phyloP scores from a whole-genome alignment of 106 monocot genomes.

The Dendrobium chrysotoxum region DNA sequence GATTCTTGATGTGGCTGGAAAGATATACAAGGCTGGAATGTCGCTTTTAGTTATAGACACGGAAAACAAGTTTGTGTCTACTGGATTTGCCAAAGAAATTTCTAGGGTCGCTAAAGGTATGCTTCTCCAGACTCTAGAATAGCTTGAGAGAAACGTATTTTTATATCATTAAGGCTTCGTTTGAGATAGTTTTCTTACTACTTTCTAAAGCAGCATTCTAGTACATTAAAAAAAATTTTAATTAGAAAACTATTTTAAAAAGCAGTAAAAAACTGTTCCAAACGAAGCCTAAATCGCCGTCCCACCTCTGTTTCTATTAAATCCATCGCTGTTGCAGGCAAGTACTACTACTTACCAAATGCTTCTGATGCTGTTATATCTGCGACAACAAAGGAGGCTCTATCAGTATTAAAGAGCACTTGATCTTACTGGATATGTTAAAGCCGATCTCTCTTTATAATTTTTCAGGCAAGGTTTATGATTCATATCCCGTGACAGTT shows the following conservation, averaged over 20 bases:
- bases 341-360: slow-evolving; percentile 99
- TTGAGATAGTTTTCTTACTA: no score
- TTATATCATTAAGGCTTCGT: no score
- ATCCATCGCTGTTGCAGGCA: slow-evolving; percentile 39
- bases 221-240: no score
- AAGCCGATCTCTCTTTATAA: background rate
- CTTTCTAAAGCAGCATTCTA: no score
- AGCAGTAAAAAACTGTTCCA: no score
- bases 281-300: background rate
- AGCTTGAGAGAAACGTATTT: background rate
- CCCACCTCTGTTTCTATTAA: background rate
- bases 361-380: slow-evolving; percentile 99
- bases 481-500: background rate
- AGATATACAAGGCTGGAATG: slow-evolving; percentile 96
- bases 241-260: no score
- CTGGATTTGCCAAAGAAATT: slow-evolving; percentile 98
- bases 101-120: slow-evolving; percentile 94
- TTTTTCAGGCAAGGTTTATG: background rate
- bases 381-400: slow-evolving; percentile 78
- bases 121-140: background rate
- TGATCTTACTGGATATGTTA: slow-evolving; percentile 14
- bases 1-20: slow-evolving; percentile 92
- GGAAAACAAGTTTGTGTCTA: slow-evolving; percentile 98
- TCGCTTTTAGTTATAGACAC: slow-evolving; percentile 98
- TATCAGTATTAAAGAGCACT: slow-evolving; percentile 69